Evolutionary conservation across 1,284 basidiomycete genomes (phyloP).

Genomic region (Neonothopanus nambi): DNA sequence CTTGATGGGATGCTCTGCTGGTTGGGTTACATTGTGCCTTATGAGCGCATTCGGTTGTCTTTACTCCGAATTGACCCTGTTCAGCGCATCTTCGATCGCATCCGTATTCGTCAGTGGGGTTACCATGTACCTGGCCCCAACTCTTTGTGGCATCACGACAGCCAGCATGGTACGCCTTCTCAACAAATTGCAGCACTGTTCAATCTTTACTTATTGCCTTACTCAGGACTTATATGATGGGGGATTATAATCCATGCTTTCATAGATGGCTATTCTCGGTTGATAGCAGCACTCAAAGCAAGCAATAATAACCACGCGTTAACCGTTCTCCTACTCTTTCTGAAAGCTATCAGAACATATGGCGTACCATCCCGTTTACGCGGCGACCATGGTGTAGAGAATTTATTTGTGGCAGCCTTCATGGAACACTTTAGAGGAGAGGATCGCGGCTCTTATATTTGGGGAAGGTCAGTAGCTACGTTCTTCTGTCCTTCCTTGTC

Average conservation of each 20-base stretch:
- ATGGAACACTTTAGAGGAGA: conserved; percentile 26
- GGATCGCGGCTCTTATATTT: conserved; percentile 29
- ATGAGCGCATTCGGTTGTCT: conserved; percentile 20
- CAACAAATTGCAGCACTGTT: background rate
- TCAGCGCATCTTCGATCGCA: conserved; percentile 25
- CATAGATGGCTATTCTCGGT: conserved; percentile 32
- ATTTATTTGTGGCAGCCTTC: conserved; percentile 24
- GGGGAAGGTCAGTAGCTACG: conserved; percentile 24
- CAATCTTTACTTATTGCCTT: background rate
- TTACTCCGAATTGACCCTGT: conserved; percentile 26
- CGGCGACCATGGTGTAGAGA: conserved; percentile 33
- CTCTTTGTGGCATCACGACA: conserved; percentile 34
- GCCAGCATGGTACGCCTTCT: conserved; percentile 26
- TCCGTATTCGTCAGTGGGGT: conserved; percentile 22
- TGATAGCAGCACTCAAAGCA: conserved; percentile 27
- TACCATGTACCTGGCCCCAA: conserved; percentile 37
- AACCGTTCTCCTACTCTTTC: conserved; percentile 21
- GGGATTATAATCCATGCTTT: conserved; percentile 36
- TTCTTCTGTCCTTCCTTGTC: background rate
- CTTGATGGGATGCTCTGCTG: conserved; percentile 25
- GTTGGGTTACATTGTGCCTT: conserved; percentile 22
- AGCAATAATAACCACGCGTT: conserved; percentile 22
- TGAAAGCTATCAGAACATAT: conserved; percentile 11
- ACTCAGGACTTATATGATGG: conserved; percentile 28
- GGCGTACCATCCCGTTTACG: conserved; percentile 27